A percentile compares a stretch with the other conserved stretches of the same genome.
Evolutionary conservation across 176 grass and related monocot genomes (phyloP).

Genomic region (Carex pumila): DNA sequence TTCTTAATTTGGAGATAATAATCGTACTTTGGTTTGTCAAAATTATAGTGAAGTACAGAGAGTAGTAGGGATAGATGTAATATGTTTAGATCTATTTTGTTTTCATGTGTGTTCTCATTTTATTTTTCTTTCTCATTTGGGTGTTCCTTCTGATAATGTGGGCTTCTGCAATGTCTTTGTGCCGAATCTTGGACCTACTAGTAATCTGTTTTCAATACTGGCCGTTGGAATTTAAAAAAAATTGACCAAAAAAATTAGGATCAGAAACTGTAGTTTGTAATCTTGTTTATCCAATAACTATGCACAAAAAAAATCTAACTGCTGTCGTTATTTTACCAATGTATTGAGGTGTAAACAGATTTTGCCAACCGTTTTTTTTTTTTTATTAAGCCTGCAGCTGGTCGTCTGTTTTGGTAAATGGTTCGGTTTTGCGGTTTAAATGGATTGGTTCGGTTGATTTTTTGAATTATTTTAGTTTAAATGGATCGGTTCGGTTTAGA

Average conservation of each 20-base stretch:
- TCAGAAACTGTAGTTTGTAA: neutral
- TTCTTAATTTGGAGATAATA: slow-evolving; percentile 52
- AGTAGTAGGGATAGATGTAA: slow-evolving; percentile 22
- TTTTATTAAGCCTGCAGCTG: neutral
- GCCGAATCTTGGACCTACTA: neutral
- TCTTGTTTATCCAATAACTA: neutral
- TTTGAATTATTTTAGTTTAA: too few species aligned
- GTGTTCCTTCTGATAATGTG: neutral
- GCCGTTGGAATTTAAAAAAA: neutral
- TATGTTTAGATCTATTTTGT: slow-evolving; percentile 7
- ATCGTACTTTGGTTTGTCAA: slow-evolving; percentile 29
- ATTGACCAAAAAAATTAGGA: neutral
- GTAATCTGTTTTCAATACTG: neutral
- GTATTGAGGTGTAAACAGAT: neutral
- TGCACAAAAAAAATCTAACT: neutral
- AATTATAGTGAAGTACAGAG: slow-evolving; percentile 37
- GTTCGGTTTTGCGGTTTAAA: too few species aligned
- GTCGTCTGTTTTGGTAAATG: too few species aligned
- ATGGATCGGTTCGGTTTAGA: too few species aligned
- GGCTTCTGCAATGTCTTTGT: neutral
- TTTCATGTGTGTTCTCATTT: neutral
- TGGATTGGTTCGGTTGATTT: too few species aligned
- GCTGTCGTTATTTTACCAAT: neutral
- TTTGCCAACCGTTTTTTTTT: neutral
- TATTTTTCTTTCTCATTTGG: neutral